A percentile compares a stretch with the other conserved stretches of the same genome.
Conservation (phyloP, 768 basidiomycete genomes). For the Amanita fuliginea region DNA sequence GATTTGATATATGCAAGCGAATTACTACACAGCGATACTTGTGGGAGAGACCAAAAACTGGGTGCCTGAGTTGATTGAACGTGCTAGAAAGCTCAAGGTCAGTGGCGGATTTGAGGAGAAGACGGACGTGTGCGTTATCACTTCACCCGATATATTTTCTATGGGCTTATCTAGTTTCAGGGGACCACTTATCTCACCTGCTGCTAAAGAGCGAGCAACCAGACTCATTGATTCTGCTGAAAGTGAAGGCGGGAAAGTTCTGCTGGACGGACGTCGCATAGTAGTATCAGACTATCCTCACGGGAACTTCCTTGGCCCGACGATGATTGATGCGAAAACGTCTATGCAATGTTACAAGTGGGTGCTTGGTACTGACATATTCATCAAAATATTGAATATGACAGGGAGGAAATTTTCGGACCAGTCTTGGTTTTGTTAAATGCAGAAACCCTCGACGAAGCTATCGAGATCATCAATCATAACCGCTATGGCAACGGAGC, state of each 20-base stretch:
- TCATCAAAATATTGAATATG: not conserved
- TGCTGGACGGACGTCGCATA: constrained; percentile 74
- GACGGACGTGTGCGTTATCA: constrained; percentile 56
- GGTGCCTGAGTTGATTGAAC: constrained; percentile 80
- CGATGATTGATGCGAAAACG: constrained; percentile 74
- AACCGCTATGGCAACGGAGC: constrained; percentile 93
- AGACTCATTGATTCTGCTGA: constrained; percentile 63
- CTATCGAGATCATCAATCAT: constrained; percentile 78
- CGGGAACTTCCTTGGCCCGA: constrained; percentile 94
- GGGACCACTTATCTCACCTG: constrained; percentile 74
- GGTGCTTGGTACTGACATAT: constrained; percentile 14
- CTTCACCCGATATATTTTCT: not conserved
- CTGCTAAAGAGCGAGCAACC: constrained; percentile 69
- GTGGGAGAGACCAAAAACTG: constrained; percentile 74
- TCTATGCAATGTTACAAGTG: constrained; percentile 84
- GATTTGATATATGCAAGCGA: not conserved
- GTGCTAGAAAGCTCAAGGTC: constrained; percentile 70
- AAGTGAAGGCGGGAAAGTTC: constrained; percentile 75
- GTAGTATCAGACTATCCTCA: constrained; percentile 63
- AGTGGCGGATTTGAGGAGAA: constrained; percentile 85
- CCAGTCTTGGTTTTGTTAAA: constrained; percentile 74
- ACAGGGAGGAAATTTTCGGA: constrained; percentile 90
- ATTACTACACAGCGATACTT: constrained; percentile 42
- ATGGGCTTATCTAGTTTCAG: constrained; percentile 20
- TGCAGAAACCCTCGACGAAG: constrained; percentile 82